Evolutionary conservation across 352 stramenopile species (phyloP).

Genomic region (Hyaloperonospora arabidopsidis): DNA sequence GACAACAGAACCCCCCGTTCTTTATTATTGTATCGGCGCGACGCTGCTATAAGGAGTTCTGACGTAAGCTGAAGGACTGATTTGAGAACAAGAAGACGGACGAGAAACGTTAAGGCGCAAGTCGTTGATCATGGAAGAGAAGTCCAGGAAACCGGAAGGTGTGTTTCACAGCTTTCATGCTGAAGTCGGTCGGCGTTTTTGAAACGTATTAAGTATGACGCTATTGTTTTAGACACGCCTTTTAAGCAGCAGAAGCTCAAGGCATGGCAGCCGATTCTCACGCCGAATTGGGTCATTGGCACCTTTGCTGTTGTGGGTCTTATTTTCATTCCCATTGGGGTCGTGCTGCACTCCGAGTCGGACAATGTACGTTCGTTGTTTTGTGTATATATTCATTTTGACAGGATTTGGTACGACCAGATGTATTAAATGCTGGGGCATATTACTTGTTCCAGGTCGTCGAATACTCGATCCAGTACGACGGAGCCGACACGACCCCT

Average conservation of each 20-base stretch:
- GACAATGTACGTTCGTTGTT: constrained; percentile 50
- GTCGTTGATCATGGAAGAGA: constrained; percentile 63
- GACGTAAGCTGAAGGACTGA: no score
- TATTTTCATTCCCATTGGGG: constrained; percentile 93
- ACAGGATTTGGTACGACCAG: not conserved
- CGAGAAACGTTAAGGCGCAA: constrained; percentile 19
- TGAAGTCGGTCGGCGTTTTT: no score
- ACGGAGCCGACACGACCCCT: constrained; percentile 48
- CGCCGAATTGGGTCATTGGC: constrained; percentile 92
- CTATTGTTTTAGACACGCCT: constrained; percentile 48
- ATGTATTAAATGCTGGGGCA: constrained; percentile 4
- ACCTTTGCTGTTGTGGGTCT: constrained; percentile 90
- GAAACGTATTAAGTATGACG: no score
- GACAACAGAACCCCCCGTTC: constrained; percentile 2
- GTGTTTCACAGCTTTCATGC: not conserved
- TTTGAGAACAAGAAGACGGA: no score
- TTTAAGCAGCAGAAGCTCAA: constrained; percentile 89
- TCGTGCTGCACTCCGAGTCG: constrained; percentile 80
- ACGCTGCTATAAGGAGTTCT: constrained; percentile 23
- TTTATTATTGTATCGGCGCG: constrained; percentile 17
- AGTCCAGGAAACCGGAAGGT: constrained; percentile 83
- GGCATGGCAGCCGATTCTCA: constrained; percentile 95
- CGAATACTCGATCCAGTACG: constrained; percentile 87
- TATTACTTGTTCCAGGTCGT: constrained; percentile 48
- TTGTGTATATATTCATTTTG: constrained; percentile 5